Evolutionary conservation across 305 asterid genomes (phyloP).

Genomic region (Petunia hybrid): DNA sequence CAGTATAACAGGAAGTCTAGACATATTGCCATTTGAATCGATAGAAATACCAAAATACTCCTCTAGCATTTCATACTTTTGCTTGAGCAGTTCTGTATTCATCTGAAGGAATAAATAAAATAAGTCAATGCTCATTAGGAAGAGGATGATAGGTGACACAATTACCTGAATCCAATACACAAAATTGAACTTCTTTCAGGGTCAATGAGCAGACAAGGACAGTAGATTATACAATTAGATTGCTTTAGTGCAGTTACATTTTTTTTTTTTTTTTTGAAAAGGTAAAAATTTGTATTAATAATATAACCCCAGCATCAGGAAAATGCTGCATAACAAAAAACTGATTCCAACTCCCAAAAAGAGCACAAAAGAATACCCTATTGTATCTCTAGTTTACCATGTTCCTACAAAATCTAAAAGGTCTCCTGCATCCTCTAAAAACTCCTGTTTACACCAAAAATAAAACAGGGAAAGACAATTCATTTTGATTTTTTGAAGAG

Average conservation of each 20-base stretch:
- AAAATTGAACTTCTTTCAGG: background rate
- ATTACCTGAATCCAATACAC: conserved; percentile 1
- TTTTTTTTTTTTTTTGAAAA: too few species aligned
- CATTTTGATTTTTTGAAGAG: too few species aligned
- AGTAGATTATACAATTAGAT: conserved; percentile 10
- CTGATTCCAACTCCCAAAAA: too few species aligned
- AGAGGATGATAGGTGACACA: conserved; percentile 11
- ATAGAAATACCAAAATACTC: conserved; percentile 83
- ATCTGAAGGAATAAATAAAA: conserved; percentile 53
- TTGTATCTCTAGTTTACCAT: too few species aligned
- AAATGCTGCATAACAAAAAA: too few species aligned
- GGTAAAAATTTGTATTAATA: too few species aligned
- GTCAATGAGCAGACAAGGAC: conserved; percentile 7
- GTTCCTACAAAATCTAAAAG: too few species aligned
- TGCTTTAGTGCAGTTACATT: background rate
- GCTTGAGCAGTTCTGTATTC: conserved; percentile 76
- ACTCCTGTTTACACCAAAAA: too few species aligned
- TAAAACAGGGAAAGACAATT: too few species aligned
- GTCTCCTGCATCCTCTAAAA: too few species aligned
- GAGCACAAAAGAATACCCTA: too few species aligned
- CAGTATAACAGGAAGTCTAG: conserved; percentile 90
- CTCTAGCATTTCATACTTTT: conserved; percentile 80
- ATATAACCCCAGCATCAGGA: too few species aligned
- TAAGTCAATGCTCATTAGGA: conserved; percentile 27
- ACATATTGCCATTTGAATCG: conserved; percentile 74